Base-by-base conservation (phyloP, 371 early-diverging fungal genomes). In the Mycotypha africana region DNA sequence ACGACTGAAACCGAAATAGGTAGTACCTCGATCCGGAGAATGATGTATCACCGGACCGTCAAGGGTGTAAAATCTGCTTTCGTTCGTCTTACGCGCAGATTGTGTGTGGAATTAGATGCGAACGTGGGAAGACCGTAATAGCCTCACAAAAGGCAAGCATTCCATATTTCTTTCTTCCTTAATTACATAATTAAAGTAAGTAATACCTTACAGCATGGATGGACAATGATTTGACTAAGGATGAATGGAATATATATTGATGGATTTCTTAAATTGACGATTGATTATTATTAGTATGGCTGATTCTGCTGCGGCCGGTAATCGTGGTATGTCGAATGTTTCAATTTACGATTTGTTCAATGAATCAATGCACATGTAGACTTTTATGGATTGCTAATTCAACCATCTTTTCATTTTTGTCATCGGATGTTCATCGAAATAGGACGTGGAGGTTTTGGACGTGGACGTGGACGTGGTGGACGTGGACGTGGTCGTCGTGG, bases 371-470 rank as follows among this genome's bases (percentile, higher is more conserved):
- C n/a, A n/a, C n/a, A n/a, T n/a, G n/a, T n/a, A n/a, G n/a, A n/a
- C 34, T 11, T 6, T 33, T 33, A 14, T 33, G 9, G 9, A 14
- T 33, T 33, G 7, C n/a, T 25, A 12, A 36, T 20, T 23, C 11
- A 24, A n/a, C n/a, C n/a, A n/a, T n/a, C n/a, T 22, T 44, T 44
- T 25, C 22, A n/a, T 34, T 22, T 42, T 25, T 49, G 25, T 42
- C 4, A 11, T 33, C 15, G 4, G 15, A 8, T 12, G 3, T 43
- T 43, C 56, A n/a, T 33, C 15, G n/a, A 11, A 9, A 14, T 14
- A 78, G 78, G 77, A 78, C 78, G 81, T 66, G 86, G 88, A 60
- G 86, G 88, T 61, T 87, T 88, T 80, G 89, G 91, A 71, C 85
- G 88, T 75, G 49, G 49, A 30, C 49, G 49, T 49, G 49, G 49